Conservation (phyloP, 139 green algal genomes). For the Asterochloris sp. region DNA sequence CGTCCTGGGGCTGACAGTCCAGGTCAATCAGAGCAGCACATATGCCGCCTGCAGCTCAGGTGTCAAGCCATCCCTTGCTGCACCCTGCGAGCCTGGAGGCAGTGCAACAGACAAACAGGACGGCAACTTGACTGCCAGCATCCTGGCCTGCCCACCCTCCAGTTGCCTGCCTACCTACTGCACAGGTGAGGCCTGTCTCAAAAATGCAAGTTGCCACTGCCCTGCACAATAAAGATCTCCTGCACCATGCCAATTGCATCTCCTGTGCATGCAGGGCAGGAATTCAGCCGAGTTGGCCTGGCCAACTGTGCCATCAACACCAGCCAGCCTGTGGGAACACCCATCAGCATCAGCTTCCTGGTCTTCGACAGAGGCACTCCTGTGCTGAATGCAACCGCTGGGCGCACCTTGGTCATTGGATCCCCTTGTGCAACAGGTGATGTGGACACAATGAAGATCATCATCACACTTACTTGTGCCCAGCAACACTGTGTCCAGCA, state of each 20-base stretch:
- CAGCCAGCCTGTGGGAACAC: constrained; percentile 7
- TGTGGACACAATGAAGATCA: too few relatives aligned
- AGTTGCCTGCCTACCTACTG: neutral
- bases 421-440: neutral
- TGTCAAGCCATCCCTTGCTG: neutral
- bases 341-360: constrained; percentile 10
- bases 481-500: too few relatives aligned
- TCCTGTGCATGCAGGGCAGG: neutral
- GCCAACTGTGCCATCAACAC: constrained; percentile 13
- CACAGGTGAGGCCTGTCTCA: neutral
- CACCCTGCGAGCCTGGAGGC: neutral
- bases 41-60: constrained; percentile 1
- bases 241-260: too few relatives aligned
- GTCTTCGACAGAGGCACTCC: constrained; percentile 7
- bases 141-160: constrained; percentile 7
- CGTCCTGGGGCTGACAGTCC: neutral
- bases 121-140: neutral
- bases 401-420: constrained; percentile 2
- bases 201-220: neutral
- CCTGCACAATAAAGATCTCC: neutral
- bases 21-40: neutral
- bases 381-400: neutral
- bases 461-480: too few relatives aligned
- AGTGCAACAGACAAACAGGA: constrained; percentile 11
- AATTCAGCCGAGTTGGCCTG: constrained; percentile 1